These are phyloP conservation scores for Penicillium mononematosum DNA, from an alignment of 495 filamentous ascomycete genomes.

Conservation along the genomic window DNA sequence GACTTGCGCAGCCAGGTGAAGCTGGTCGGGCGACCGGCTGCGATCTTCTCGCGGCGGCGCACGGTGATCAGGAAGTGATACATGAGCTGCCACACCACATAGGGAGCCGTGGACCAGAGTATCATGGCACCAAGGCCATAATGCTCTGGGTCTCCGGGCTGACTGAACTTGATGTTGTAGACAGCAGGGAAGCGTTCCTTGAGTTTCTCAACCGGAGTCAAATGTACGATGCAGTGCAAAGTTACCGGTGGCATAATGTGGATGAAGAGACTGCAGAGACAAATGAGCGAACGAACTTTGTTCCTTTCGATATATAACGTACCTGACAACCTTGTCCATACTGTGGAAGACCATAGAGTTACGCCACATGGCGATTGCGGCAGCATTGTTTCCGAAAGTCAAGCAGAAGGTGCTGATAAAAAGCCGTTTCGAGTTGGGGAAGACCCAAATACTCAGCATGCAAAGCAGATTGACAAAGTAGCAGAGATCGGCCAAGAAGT, in stretches of 20 bases:
- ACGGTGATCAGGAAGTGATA: slow-evolving; percentile 96
- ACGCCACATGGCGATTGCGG: slow-evolving; percentile 98
- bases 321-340: slow-evolving; percentile 91
- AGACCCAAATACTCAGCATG: slow-evolving; percentile 82
- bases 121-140: slow-evolving; percentile 86
- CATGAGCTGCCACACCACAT: slow-evolving; percentile 83
- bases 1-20: slow-evolving; percentile 96
- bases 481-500: slow-evolving; percentile 95
- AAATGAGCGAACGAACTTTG: slow-evolving; percentile 13
- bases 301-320: slow-evolving; percentile 8
- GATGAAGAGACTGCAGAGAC: slow-evolving; percentile 73
- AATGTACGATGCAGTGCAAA: slow-evolving; percentile 87
- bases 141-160: slow-evolving; percentile 66
- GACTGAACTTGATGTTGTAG: slow-evolving; percentile 73
- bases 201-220: slow-evolving; percentile 64
- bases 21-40: slow-evolving; percentile 89
- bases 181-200: slow-evolving; percentile 79
- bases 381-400: slow-evolving; percentile 92
- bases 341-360: slow-evolving; percentile 98
- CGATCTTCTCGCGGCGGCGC: slow-evolving; percentile 87
- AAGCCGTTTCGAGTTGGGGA: slow-evolving; percentile 84
- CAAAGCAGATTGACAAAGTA: slow-evolving; percentile 95
- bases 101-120: slow-evolving; percentile 88
- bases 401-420: slow-evolving; percentile 93
- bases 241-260: slow-evolving; percentile 97